These are phyloP conservation scores for Tillandsia leiboldiana DNA, from an alignment of 176 grass and related monocot genomes.

Conservation along the genomic window DNA sequence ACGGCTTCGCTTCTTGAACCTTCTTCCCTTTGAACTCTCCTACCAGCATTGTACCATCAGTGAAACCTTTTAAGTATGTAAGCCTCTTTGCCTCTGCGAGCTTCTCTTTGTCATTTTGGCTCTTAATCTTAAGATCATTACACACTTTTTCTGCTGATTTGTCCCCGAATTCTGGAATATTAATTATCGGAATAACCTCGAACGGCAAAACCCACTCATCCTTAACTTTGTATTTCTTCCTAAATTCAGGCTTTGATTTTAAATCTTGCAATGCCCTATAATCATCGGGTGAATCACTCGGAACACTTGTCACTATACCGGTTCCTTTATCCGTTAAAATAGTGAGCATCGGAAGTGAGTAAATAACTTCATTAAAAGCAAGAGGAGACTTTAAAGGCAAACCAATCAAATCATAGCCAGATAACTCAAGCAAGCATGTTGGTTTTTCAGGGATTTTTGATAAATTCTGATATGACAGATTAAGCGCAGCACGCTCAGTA, in stretches of 20 bases:
- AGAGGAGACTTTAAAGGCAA: slow-evolving; percentile 51
- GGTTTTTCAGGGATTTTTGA: slow-evolving; percentile 46
- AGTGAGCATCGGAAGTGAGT: slow-evolving; percentile 59
- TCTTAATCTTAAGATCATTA: slow-evolving; percentile 50
- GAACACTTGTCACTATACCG: slow-evolving; percentile 59
- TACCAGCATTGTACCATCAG: slow-evolving; percentile 67
- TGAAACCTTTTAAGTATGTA: slow-evolving; percentile 72
- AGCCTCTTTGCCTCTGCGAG: slow-evolving; percentile 62
- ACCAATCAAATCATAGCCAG: slow-evolving; percentile 60
- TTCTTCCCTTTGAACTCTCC: slow-evolving; percentile 53
- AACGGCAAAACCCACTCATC: slow-evolving; percentile 66
- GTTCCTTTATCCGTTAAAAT: slow-evolving; percentile 62
- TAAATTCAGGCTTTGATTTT: slow-evolving; percentile 43
- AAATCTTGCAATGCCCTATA: slow-evolving; percentile 66
- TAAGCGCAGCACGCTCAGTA: slow-evolving; percentile 48
- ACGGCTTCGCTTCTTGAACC: slow-evolving; percentile 64
- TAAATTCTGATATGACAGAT: slow-evolving; percentile 64
- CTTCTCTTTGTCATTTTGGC: slow-evolving; percentile 74
- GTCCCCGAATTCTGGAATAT: slow-evolving; percentile 72
- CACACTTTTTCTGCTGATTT: slow-evolving; percentile 69
- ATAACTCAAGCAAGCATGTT: slow-evolving; percentile 48
- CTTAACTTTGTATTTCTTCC: slow-evolving; percentile 51
- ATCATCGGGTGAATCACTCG: slow-evolving; percentile 67
- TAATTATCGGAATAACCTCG: slow-evolving; percentile 48
- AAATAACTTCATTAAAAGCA: slow-evolving; percentile 50